These are phyloP conservation scores for Pythium myriotylum DNA, from an alignment of 352 stramenopile species.

Conservation along the genomic window DNA sequence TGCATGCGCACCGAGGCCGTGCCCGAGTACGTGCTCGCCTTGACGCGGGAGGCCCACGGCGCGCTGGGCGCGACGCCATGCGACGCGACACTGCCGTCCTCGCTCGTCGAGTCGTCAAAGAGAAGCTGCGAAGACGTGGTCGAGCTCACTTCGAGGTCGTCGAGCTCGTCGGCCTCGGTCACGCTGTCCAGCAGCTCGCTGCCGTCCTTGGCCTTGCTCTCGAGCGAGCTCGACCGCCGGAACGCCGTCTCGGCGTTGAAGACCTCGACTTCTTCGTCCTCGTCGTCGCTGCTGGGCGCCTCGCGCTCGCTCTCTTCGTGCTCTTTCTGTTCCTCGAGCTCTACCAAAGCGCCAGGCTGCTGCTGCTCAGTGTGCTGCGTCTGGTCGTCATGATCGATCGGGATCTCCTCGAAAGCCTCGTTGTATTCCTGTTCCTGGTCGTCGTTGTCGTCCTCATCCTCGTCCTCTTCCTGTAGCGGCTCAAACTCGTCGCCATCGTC, in stretches of 20 bases:
- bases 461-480: too few relatives aligned
- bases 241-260: conserved; percentile 8
- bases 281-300: conserved; percentile 11
- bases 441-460: too few relatives aligned
- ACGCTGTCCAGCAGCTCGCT: conserved; percentile 18
- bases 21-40: conserved; percentile 46
- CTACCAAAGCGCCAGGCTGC: background rate
- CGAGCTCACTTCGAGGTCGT: conserved; percentile 22
- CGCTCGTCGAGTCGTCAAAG: conserved; percentile 19
- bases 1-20: conserved; percentile 29
- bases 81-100: conserved; percentile 12
- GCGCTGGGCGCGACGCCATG: conserved; percentile 10
- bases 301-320: conserved; percentile 3
- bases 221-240: conserved; percentile 3
- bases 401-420: conserved; percentile 4
- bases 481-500: too few relatives aligned
- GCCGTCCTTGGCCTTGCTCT: background rate
- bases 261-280: conserved; percentile 24
- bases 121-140: conserved; percentile 7
- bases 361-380: conserved; percentile 1
- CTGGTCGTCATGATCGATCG: background rate
- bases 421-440: too few relatives aligned
- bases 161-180: conserved; percentile 24
- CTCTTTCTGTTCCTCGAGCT: conserved; percentile 1
- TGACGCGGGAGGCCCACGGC: conserved; percentile 31